Evolutionary conservation across 2,329 filamentous ascomycete genomes (phyloP).

Genomic region (Ophiostoma sp.): DNA sequence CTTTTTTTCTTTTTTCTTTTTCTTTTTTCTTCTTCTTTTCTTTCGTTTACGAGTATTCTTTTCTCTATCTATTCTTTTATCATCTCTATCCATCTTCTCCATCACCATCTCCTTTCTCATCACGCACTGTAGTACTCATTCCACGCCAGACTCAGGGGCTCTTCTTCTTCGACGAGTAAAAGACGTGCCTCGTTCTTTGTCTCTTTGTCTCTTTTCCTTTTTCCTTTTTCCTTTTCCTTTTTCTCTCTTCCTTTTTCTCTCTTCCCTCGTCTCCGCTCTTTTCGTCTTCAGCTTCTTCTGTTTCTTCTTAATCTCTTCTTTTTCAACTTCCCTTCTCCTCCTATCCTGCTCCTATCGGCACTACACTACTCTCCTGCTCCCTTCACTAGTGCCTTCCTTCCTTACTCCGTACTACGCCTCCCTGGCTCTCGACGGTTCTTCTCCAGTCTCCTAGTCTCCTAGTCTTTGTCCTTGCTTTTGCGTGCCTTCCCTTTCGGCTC

Average conservation of each 20-base stretch:
- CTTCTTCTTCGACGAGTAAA: neutral
- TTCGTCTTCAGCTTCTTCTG: neutral
- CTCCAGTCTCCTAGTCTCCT: too few species aligned
- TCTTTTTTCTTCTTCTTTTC: neutral
- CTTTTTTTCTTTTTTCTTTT: constrained; percentile 2
- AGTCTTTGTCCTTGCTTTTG: too few species aligned
- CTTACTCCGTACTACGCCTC: neutral
- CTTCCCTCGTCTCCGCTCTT: neutral
- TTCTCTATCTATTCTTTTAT: too few species aligned
- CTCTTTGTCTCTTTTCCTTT: constrained; percentile 1
- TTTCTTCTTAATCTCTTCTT: neutral
- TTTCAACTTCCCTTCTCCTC: neutral
- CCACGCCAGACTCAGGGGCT: neutral
- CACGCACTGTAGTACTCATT: too few species aligned
- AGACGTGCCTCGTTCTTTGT: neutral
- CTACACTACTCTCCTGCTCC: too few species aligned
- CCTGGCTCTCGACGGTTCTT: neutral
- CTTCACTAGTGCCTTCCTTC: neutral
- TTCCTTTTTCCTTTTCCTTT: neutral
- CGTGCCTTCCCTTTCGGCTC: neutral
- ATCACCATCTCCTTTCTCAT: too few species aligned
- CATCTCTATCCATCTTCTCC: too few species aligned
- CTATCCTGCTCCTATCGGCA: too few species aligned
- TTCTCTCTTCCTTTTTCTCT: neutral
- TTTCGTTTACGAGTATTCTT: too few species aligned